phyloP scores from a whole-genome alignment of 805 yeast genomes.

The Teunomyces panamensis region DNA sequence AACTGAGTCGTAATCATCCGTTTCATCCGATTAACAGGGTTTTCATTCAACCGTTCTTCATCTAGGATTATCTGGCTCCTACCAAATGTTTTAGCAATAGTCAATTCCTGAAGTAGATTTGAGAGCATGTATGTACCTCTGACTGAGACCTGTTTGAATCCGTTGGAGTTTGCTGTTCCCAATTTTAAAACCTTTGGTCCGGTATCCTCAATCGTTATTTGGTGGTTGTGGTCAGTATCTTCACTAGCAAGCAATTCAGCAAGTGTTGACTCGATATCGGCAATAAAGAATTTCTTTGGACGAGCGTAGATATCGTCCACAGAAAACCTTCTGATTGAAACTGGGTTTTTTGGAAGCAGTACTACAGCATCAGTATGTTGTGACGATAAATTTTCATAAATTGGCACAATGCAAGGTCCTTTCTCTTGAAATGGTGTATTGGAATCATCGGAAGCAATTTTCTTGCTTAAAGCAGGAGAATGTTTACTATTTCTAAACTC shows the following conservation, averaged over 20 bases:
- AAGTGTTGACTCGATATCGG: constrained; percentile 72
- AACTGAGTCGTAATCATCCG: constrained; percentile 73
- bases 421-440: constrained; percentile 2
- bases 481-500: constrained; percentile 1
- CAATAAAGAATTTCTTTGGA: constrained; percentile 61
- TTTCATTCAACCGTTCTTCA: constrained; percentile 80
- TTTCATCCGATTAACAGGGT: constrained; percentile 75
- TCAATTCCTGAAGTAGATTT: constrained; percentile 81
- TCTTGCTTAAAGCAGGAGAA: no score
- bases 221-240: constrained; percentile 82
- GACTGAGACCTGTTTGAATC: constrained; percentile 67
- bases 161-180: constrained; percentile 84
- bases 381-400: constrained; percentile 12
- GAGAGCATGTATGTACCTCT: constrained; percentile 90
- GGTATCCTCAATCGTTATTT: constrained; percentile 80
- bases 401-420: constrained; percentile 30
- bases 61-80: constrained; percentile 75
- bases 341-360: background rate
- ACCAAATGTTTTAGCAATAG: constrained; percentile 80
- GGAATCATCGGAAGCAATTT: no score
- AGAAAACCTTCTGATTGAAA: constrained; percentile 25
- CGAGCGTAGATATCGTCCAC: constrained; percentile 25
- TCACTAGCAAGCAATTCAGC: constrained; percentile 67
- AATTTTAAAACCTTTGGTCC: constrained; percentile 80
- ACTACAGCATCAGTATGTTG: no score